Percentiles rank a stretch among this genome's conserved stretches.
Evolutionary conservation across 179 eudicot species (phyloP).

Genomic region (Silene vulgaris): DNA sequence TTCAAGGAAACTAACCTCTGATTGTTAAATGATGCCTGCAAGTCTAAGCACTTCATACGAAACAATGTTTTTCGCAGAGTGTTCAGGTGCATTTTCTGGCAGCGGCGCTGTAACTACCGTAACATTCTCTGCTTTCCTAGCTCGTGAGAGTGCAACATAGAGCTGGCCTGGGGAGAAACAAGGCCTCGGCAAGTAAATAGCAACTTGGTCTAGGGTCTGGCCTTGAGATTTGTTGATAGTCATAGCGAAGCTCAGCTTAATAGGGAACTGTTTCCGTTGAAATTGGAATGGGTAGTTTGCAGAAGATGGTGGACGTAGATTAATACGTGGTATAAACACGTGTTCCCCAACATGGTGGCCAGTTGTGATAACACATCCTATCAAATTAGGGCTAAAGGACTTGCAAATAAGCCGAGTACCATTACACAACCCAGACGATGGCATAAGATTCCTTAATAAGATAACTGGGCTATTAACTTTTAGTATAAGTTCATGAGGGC

Average conservation of each 20-base stretch:
- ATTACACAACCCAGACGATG: constrained; percentile 1
- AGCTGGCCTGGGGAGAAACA: constrained; percentile 7
- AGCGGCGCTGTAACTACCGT: too few relatives aligned
- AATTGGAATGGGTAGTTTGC: neutral
- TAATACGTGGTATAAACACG: neutral
- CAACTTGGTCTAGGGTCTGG: constrained; percentile 10
- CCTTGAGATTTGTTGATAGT: constrained; percentile 1
- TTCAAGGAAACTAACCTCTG: too few relatives aligned
- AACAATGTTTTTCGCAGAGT: too few relatives aligned
- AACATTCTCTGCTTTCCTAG: too few relatives aligned
- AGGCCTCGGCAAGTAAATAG: neutral
- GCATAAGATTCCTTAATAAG: neutral
- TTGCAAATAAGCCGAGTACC: constrained; percentile 21
- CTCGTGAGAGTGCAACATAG: constrained; percentile 17
- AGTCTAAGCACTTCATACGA: too few relatives aligned
- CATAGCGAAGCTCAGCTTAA: constrained; percentile 19
- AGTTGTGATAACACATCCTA: too few relatives aligned
- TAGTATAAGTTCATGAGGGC: constrained; percentile 13
- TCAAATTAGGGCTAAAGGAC: neutral
- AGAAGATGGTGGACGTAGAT: neutral
- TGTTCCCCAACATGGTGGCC: too few relatives aligned
- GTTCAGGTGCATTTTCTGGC: too few relatives aligned
- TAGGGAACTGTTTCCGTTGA: constrained; percentile 15
- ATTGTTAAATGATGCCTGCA: too few relatives aligned
- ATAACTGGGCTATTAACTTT: constrained; percentile 5